These are phyloP conservation scores for Colletotrichum somersetense DNA, from an alignment of 2,329 filamentous ascomycete genomes.

Conservation along the genomic window DNA sequence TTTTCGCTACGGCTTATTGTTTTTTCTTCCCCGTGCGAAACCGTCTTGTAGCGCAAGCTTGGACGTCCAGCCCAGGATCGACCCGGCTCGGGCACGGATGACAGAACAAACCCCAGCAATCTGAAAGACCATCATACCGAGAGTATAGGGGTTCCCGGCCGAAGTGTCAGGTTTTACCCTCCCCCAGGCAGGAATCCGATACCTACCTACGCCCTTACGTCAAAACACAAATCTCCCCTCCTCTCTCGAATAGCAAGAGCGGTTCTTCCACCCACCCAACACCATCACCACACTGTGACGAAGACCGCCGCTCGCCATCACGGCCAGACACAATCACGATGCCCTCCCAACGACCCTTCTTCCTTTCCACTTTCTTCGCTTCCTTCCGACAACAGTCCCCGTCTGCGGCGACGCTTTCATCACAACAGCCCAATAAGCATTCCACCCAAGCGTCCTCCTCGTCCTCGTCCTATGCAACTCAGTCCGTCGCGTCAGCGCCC, in stretches of 20 bases:
- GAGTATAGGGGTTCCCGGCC: conserved; percentile 37
- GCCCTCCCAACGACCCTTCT: conserved; percentile 68
- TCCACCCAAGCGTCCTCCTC: conserved; percentile 36
- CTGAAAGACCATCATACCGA: conserved; percentile 19
- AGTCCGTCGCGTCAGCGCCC: conserved; percentile 37
- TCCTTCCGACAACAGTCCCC: conserved; percentile 65
- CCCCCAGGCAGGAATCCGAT: conserved; percentile 14
- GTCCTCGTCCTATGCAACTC: conserved; percentile 31
- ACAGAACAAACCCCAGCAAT: conserved; percentile 38
- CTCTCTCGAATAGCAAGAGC: background rate
- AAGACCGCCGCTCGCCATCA: background rate
- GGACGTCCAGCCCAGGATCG: conserved; percentile 30
- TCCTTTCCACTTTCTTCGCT: conserved; percentile 68
- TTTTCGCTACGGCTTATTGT: conserved; percentile 13
- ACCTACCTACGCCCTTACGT: conserved; percentile 11
- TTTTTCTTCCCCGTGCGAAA: conserved; percentile 33
- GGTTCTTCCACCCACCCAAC: background rate
- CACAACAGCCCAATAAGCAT: conserved; percentile 42
- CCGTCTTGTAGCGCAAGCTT: conserved; percentile 30
- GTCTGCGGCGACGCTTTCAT: conserved; percentile 30
- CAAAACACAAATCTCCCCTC: conserved; percentile 21
- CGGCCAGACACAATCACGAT: conserved; percentile 48
- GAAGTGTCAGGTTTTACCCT: conserved; percentile 19
- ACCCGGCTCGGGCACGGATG: conserved; percentile 39
- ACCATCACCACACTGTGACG: conserved; percentile 17